Evolutionary conservation across 768 basidiomycete species (phyloP).

Genomic region (Cyathus striatus): DNA sequence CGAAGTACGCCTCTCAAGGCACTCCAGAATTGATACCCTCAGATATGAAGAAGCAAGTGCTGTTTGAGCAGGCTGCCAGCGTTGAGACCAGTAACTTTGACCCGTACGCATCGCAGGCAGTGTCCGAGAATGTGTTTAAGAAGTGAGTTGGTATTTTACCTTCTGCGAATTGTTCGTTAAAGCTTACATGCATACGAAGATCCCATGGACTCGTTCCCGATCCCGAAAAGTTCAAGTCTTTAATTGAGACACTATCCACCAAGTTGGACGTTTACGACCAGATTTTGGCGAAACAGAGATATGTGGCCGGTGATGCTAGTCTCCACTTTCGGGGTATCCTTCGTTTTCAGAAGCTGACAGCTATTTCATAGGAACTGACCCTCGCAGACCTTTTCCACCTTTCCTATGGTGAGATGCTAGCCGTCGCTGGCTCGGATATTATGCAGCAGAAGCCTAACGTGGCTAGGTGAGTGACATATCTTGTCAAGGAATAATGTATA

Average conservation of each 20-base stretch:
- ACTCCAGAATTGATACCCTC: constrained; percentile 34
- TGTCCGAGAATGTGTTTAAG: constrained; percentile 41
- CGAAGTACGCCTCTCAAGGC: constrained; percentile 41
- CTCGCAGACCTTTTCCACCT: too few relatives aligned
- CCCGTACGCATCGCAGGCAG: constrained; percentile 22
- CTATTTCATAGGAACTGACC: constrained; percentile 12
- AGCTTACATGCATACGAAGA: not conserved
- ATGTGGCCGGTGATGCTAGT: constrained; percentile 51
- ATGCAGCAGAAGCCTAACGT: constrained; percentile 9
- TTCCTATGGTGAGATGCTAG: constrained; percentile 10
- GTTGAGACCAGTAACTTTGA: constrained; percentile 45
- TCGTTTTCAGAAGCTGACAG: too few relatives aligned
- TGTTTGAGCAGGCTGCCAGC: constrained; percentile 34
- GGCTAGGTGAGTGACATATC: too few relatives aligned
- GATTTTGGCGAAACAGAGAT: constrained; percentile 49
- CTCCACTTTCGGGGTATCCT: too few relatives aligned
- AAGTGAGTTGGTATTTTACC: constrained; percentile 31
- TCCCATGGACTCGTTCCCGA: constrained; percentile 10
- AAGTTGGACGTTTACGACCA: constrained; percentile 48
- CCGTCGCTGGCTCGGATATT: constrained; percentile 8
- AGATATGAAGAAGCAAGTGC: constrained; percentile 20
- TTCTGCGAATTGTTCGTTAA: too few relatives aligned
- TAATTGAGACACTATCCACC: constrained; percentile 20
- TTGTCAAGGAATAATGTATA: too few relatives aligned
- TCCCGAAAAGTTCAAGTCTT: constrained; percentile 18